These are phyloP conservation scores for Ceratorhiza oryzae-sativae DNA, from an alignment of 1,284 basidiomycete species.

Conservation along the genomic window DNA sequence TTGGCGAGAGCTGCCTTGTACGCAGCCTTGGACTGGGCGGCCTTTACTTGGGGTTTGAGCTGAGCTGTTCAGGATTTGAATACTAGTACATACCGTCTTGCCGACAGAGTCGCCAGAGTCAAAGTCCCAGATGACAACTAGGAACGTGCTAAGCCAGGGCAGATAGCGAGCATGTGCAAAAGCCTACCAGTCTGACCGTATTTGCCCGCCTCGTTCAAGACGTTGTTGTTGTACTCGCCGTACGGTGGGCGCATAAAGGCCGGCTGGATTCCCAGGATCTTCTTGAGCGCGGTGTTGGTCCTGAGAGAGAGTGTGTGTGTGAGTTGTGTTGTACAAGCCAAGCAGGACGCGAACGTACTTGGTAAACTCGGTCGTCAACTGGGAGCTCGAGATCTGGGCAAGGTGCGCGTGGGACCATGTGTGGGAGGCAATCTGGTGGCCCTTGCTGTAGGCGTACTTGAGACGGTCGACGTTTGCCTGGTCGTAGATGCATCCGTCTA, in stretches of 20 bases:
- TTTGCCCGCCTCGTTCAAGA: not conserved
- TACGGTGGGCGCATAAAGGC: slow-evolving; percentile 41
- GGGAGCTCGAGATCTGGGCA: not conserved
- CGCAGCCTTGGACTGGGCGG: not conserved
- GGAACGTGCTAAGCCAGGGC: not conserved
- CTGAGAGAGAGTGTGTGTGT: not conserved
- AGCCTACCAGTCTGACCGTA: slow-evolving; percentile 19
- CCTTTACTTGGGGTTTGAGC: not conserved
- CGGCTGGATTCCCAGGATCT: slow-evolving; percentile 7
- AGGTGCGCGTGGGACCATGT: slow-evolving; percentile 24
- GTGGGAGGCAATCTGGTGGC: slow-evolving; percentile 37
- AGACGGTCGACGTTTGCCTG: slow-evolving; percentile 7
- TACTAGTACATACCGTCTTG: not conserved
- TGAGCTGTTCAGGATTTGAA: not conserved
- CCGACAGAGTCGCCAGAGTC: slow-evolving; percentile 41
- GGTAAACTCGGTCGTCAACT: slow-evolving; percentile 11
- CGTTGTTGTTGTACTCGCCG: slow-evolving; percentile 38
- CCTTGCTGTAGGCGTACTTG: slow-evolving; percentile 31
- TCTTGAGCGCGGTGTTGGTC: slow-evolving; percentile 23
- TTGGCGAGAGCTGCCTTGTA: slow-evolving; percentile 14
- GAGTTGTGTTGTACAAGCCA: not conserved
- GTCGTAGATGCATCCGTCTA: slow-evolving; percentile 29
- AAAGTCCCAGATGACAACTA: slow-evolving; percentile 42
- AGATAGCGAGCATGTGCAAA: not conserved
- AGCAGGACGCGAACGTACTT: not conserved